Evolutionary conservation across 805 yeast genomes (phyloP), one percentile per base, ranked within the genome.

Genomic region (Candida ipomoeae): DNA sequence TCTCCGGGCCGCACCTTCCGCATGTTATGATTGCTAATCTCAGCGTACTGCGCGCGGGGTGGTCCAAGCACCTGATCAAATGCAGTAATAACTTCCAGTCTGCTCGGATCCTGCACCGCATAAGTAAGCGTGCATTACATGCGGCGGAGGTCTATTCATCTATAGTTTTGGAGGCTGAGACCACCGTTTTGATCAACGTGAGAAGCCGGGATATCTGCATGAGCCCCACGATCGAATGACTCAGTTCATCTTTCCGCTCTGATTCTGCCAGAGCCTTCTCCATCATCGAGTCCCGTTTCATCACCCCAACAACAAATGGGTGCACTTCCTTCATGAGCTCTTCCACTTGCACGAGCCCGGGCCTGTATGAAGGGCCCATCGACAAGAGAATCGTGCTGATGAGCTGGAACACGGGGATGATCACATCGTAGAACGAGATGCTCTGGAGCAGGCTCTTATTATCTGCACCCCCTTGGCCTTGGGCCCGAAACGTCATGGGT

Each of bases 361-460:
- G 74, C 51, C 73, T 76, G 64, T 88, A 88, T 40, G 84, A 82
- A 4, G 91, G 84, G 0, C 96, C 96, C 73, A 87, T 79, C 2
- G 95, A 81, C 8, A 90, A 69, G 3, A 86, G 68, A 6, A 87
- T 70, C 0, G 95, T 82, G 8, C 82, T 66, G 2, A 89, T 71
- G 43, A 89, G 68, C 59, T 87, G 96, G 64, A 89, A 85, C 2
- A 85, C 72, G 0, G 96, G 94, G 33, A 84, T 76, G 38, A 87
- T 71, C 17, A 87, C 68, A 52, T 87, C 95, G 62, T 81, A 83
- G 46, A 81, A 71, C 0, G 90, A 82, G 3, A 85, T 64, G 2
- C 46, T 47, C 35, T 55, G 55, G 2, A 21, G 18, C 14, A 31
- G 43, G 14, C 26, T 20, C 13, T 45, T 36, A 14, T n/a, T 44